Evolutionary conservation across 768 basidiomycete genomes (phyloP).

Genomic region (Xerocomus potaroensis): DNA sequence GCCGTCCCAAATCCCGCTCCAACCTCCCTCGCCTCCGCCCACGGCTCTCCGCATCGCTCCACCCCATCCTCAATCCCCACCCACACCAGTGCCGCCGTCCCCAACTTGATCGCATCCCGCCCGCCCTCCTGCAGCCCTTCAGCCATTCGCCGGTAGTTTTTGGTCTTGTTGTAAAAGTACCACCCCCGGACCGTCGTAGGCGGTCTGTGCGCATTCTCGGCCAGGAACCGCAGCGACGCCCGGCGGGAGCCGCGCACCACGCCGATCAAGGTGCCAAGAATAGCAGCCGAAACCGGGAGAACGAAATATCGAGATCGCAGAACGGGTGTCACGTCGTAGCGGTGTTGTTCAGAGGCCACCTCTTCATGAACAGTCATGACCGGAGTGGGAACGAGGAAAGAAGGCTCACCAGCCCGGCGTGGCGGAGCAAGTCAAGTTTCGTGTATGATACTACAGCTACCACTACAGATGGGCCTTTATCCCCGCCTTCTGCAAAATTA

Average conservation of each 20-base stretch:
- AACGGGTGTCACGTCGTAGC: slow-evolving; percentile 30
- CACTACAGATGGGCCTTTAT: slow-evolving; percentile 53
- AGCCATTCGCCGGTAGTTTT: slow-evolving; percentile 82
- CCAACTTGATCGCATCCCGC: slow-evolving; percentile 49
- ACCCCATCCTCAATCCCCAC: slow-evolving; percentile 46
- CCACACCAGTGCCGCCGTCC: slow-evolving; percentile 43
- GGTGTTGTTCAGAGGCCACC: slow-evolving; percentile 5
- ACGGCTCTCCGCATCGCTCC: slow-evolving; percentile 32
- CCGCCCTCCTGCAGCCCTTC: slow-evolving; percentile 68
- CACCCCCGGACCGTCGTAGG: slow-evolving; percentile 85
- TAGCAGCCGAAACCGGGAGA: slow-evolving; percentile 56
- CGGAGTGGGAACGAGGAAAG: no score
- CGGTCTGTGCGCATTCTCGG: slow-evolving; percentile 88
- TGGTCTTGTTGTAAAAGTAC: slow-evolving; percentile 96
- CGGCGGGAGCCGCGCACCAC: slow-evolving; percentile 65
- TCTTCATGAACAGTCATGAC: neutral
- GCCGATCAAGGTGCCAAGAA: slow-evolving; percentile 67
- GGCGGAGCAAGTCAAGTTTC: no score
- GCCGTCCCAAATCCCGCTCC: slow-evolving; percentile 67
- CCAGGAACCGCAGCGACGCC: slow-evolving; percentile 76
- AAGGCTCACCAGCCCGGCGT: no score
- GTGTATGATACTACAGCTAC: no score
- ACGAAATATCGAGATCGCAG: slow-evolving; percentile 49
- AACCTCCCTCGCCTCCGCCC: slow-evolving; percentile 45
- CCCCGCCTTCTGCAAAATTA: slow-evolving; percentile 54